phyloP scores from a whole-genome alignment of 805 yeast species.

The Suhomyces sp. region DNA sequence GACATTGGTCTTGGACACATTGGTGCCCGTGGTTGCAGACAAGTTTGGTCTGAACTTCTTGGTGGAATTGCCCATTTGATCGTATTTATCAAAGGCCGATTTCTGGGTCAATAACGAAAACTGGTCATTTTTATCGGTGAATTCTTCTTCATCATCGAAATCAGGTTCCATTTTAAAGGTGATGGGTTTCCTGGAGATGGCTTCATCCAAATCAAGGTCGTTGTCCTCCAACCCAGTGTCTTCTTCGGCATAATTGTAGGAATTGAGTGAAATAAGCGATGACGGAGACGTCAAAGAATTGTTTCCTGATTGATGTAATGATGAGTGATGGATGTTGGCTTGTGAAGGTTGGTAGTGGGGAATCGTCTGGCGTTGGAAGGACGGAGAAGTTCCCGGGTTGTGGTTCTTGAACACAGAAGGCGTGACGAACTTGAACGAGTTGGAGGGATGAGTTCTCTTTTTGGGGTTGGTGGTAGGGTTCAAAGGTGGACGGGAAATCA shows the following conservation, averaged over 20 bases:
- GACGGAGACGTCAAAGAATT: conserved; percentile 35
- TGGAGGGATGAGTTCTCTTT: conserved; percentile 1
- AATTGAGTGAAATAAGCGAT: conserved; percentile 34
- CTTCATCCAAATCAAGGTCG: conserved; percentile 5
- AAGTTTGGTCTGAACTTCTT: conserved; percentile 3
- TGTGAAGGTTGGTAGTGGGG: background rate
- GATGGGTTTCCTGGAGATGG: conserved; percentile 4
- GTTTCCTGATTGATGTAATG: conserved; percentile 7
- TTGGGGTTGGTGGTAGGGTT: conserved; percentile 2
- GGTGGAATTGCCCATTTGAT: background rate
- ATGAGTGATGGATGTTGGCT: conserved; percentile 7
- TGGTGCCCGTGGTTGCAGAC: background rate
- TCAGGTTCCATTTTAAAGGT: conserved; percentile 2
- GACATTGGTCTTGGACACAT: background rate
- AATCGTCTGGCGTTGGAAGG: background rate
- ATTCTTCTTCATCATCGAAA: conserved; percentile 14
- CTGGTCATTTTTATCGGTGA: conserved; percentile 7
- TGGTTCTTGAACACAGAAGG: conserved; percentile 12
- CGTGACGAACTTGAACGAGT: conserved; percentile 14
- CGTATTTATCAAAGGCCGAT: conserved; percentile 1
- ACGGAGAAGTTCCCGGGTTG: conserved; percentile 2
- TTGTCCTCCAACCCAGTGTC: conserved; percentile 10
- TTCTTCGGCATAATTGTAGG: conserved; percentile 23
- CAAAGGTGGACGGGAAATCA: conserved; percentile 9
- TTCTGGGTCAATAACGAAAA: too few relatives aligned